Evolutionary conservation across 139 green algal species (phyloP).

Genomic region (Trebouxia sp.): DNA sequence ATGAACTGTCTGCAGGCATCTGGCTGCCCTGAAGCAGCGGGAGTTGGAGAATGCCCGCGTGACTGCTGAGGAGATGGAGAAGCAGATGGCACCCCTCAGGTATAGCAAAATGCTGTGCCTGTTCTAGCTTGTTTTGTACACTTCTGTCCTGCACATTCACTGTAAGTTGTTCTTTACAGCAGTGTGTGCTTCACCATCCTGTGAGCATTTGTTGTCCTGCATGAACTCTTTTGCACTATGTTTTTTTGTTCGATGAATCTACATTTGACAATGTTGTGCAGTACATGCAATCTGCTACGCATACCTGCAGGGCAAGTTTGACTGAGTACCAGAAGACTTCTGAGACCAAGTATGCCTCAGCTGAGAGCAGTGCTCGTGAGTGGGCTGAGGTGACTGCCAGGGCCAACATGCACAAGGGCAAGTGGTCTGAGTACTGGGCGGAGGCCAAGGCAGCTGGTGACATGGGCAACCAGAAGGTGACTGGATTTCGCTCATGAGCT

Average conservation of each 20-base stretch:
- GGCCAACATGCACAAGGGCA: constrained; percentile 32
- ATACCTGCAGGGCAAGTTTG: constrained; percentile 1
- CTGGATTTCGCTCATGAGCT: too few relatives aligned
- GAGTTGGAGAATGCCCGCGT: constrained; percentile 15
- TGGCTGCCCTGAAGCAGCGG: constrained; percentile 10
- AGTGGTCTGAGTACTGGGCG: constrained; percentile 28
- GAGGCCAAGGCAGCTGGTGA: constrained; percentile 23
- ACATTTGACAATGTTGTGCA: too few relatives aligned
- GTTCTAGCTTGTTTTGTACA: too few relatives aligned
- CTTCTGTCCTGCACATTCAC: too few relatives aligned
- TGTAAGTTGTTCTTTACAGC: too few relatives aligned
- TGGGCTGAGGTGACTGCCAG: constrained; percentile 27
- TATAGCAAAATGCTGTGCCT: background rate
- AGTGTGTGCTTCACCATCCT: too few relatives aligned
- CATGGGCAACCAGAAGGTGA: background rate
- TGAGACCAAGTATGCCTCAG: constrained; percentile 13
- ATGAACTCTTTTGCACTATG: too few relatives aligned
- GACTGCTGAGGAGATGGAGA: constrained; percentile 20
- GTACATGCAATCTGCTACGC: too few relatives aligned
- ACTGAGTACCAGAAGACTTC: background rate
- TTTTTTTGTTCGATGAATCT: too few relatives aligned
- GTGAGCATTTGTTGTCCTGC: too few relatives aligned
- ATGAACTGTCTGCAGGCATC: background rate
- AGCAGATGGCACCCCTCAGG: constrained; percentile 19
- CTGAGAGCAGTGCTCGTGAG: constrained; percentile 19